Base-by-base conservation (phyloP, 176 grass and related monocot species). In the Oryza nivara region DNA sequence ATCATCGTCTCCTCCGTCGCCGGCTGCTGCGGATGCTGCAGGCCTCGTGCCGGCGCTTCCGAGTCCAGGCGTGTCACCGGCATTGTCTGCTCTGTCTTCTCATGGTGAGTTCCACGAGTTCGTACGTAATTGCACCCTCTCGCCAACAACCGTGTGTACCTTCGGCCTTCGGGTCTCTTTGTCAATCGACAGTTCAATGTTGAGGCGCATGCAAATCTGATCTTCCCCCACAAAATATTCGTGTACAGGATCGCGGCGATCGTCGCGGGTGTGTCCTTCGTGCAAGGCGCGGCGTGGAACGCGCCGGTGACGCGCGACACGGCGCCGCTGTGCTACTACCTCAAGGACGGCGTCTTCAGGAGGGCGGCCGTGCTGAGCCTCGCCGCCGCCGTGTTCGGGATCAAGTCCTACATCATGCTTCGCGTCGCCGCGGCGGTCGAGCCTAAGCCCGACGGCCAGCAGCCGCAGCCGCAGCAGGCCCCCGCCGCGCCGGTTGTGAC, bases 231-330 rank as follows among this genome's bases (percentile, higher is more conserved):
- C 7, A 26, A 12, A 3, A 30, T 19, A 25, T 7, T 32, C 30
- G 4, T 5, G 9, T 16, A 46, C 67, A 81, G 79, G 79, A 23
- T 70, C 3, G 66, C 46, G 7, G 47, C 46, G 67, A 67, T 5
- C 46, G 9, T 81, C 32, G 79, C 79, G 12, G 46, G 20, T 45
- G 17, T 70, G 25, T 23, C 15, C 65, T 41, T 70, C 20, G 0
- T 81, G 46, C 10, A 41, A 51, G 79, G 79, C 32, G 67, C 47
- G 67, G 26, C 26, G 12, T 81, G 66, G 79, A 81, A 81, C 79
- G 66, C 79, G 11, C 65, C 65, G 1, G 67, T 22, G 79, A 49
- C 66, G 11, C 79, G 79, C 11, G 30, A 81, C 46, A 5, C 11
- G 28, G 7, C 11, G 17, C 3, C 4, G 4, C 66, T 4, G 17